A percentile compares a stretch with the other conserved stretches of the same genome.
phyloP scores from a whole-genome alignment of 371 early-diverging fungal genomes.

The Syncephalis fuscata region DNA sequence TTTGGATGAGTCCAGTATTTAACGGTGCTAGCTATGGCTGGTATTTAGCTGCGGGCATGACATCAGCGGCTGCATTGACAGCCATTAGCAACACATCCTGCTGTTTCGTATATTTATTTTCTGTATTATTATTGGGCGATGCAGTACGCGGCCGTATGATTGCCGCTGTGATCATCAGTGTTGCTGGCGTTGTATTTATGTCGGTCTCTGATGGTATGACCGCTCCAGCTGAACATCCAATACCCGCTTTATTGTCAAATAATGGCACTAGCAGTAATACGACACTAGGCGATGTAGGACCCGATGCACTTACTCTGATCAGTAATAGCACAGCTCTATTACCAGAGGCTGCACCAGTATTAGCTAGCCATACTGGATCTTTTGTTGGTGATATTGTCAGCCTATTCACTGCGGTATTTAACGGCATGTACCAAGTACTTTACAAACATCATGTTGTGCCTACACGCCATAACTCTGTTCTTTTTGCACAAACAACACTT shows the following conservation, averaged over 20 bases:
- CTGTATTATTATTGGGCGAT: constrained; percentile 45
- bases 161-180: constrained; percentile 39
- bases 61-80: constrained; percentile 55
- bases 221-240: constrained; percentile 2
- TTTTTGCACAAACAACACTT: constrained; percentile 50
- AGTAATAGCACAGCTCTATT: no score
- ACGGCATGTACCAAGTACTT: constrained; percentile 51
- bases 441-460: constrained; percentile 53
- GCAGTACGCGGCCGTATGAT: constrained; percentile 30
- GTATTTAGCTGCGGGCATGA: constrained; percentile 54
- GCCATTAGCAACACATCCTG: constrained; percentile 67
- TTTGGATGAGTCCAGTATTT: constrained; percentile 9
- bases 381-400: constrained; percentile 27
- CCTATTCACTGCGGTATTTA: constrained; percentile 25
- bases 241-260: background rate
- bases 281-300: no score
- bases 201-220: constrained; percentile 13
- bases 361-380: background rate
- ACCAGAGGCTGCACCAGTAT: no score
- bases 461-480: constrained; percentile 31
- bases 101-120: constrained; percentile 65
- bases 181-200: constrained; percentile 49
- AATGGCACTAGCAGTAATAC: no score
- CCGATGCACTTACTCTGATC: no score
- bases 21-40: constrained; percentile 50